Evolutionary conservation across 164 flowering plant genomes (phyloP).

Genomic region (Buxus sempervirens): DNA sequence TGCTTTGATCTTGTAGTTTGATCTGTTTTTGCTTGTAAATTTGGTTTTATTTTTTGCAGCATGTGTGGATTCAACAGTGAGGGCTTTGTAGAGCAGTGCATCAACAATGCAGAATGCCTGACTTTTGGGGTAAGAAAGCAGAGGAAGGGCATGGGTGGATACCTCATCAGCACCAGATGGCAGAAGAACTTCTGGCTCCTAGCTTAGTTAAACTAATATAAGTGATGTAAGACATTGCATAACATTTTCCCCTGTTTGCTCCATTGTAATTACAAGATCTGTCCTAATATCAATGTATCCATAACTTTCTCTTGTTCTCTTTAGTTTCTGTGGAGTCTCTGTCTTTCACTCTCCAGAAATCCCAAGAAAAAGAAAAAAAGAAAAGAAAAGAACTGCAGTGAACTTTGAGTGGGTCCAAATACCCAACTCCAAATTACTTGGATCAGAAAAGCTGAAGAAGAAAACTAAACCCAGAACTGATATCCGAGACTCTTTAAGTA

Average conservation of each 20-base stretch:
- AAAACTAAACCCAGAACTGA: too few relatives aligned
- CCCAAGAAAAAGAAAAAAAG: too few relatives aligned
- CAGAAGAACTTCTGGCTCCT: constrained; percentile 92
- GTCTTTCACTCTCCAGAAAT: neutral
- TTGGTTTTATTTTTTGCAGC: constrained; percentile 31
- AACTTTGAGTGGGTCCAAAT: neutral
- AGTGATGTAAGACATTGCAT: neutral
- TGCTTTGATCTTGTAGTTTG: neutral
- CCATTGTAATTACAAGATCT: neutral
- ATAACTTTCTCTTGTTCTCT: neutral
- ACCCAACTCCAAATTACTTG: too few relatives aligned
- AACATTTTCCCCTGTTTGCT: too few relatives aligned
- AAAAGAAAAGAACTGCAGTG: neutral
- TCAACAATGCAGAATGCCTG: constrained; percentile 67
- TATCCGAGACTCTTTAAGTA: too few relatives aligned
- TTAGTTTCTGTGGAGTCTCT: neutral
- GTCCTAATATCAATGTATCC: neutral
- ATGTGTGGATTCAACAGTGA: constrained; percentile 50
- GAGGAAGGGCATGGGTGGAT: constrained; percentile 72
- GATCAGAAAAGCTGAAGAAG: too few relatives aligned
- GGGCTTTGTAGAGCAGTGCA: constrained; percentile 79
- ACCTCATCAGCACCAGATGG: constrained; percentile 87
- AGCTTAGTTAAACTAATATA: constrained; percentile 24
- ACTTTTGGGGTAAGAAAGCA: constrained; percentile 81
- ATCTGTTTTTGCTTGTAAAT: constrained; percentile 12